Percentiles rank a stretch among this genome's conserved stretches.
Evolutionary conservation across 257 asterid genomes (phyloP).

Genomic region (Vinca minor): DNA sequence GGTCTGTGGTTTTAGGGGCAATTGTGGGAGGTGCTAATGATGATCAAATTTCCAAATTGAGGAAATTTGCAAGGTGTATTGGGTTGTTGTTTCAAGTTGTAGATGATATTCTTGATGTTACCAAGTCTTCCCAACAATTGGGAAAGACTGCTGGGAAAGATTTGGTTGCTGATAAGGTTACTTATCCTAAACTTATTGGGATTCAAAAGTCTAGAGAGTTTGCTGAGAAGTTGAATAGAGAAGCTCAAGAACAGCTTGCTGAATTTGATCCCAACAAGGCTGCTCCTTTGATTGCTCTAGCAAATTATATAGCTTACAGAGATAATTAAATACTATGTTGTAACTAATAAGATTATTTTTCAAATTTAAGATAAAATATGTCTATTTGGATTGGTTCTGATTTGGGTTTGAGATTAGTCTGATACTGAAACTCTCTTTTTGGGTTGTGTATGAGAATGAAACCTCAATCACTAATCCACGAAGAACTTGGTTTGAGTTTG

Average conservation of each 20-base stretch:
- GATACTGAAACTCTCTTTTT: no score
- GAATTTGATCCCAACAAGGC: slow-evolving; percentile 41
- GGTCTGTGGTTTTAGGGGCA: slow-evolving; percentile 51
- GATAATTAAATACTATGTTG: slow-evolving; percentile 7
- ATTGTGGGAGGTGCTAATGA: slow-evolving; percentile 45
- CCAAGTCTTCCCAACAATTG: slow-evolving; percentile 44
- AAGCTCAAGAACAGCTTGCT: slow-evolving; percentile 38
- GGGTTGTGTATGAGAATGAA: no score
- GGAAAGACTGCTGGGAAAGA: slow-evolving; percentile 68
- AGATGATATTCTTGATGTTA: slow-evolving; percentile 57
- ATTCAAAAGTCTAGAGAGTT: slow-evolving; percentile 49
- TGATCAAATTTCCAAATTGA: slow-evolving; percentile 32
- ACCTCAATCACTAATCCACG: no score
- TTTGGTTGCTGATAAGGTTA: slow-evolving; percentile 46
- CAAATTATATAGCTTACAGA: slow-evolving; percentile 50
- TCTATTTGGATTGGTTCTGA: no score
- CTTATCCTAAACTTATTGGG: slow-evolving; percentile 54
- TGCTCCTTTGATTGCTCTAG: slow-evolving; percentile 46
- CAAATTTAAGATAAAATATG: neutral
- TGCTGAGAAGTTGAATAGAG: slow-evolving; percentile 47
- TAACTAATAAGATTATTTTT: neutral
- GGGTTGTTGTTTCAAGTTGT: slow-evolving; percentile 58
- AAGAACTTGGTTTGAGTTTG: no score
- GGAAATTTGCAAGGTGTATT: slow-evolving; percentile 43
- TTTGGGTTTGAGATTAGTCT: no score